These are phyloP conservation scores for Syzygium syzygioides DNA, from an alignment of 441 rosid species.

Conservation along the genomic window DNA sequence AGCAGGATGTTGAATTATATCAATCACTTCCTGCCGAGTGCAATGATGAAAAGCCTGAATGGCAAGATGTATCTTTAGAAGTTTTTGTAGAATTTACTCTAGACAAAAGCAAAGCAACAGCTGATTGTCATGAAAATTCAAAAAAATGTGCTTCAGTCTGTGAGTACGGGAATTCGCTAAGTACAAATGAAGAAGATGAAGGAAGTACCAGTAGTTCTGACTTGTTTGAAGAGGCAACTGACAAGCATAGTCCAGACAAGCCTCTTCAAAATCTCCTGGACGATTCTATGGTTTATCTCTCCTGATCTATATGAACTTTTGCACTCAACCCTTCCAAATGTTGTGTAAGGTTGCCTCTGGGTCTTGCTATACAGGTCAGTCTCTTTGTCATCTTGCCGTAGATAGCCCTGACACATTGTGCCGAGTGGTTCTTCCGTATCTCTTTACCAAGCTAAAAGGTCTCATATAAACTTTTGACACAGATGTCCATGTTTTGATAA, in stretches of 20 bases:
- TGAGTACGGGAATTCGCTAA: conserved; percentile 8
- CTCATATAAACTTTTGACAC: background rate
- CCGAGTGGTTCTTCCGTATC: background rate
- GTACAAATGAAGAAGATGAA: conserved; percentile 8
- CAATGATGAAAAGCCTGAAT: conserved; percentile 25
- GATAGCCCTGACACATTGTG: background rate
- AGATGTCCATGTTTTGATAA: background rate
- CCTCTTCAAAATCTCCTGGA: conserved; percentile 40
- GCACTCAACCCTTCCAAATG: conserved; percentile 71
- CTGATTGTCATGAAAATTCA: conserved; percentile 12
- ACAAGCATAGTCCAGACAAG: conserved; percentile 27
- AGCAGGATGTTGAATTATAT: conserved; percentile 17
- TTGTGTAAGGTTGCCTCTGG: conserved; percentile 87
- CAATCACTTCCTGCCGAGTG: conserved; percentile 29
- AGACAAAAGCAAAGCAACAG: conserved; percentile 13
- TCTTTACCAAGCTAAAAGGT: background rate
- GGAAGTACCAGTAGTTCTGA: conserved; percentile 38
- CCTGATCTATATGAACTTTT: conserved; percentile 67
- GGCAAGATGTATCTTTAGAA: conserved; percentile 13
- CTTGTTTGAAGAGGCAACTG: conserved; percentile 37
- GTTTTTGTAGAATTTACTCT: conserved; percentile 18
- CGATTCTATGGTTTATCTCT: conserved; percentile 55
- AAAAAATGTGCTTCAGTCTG: conserved; percentile 5
- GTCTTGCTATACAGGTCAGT: conserved; percentile 74
- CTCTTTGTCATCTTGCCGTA: conserved; percentile 1